These are phyloP conservation scores for Rhodamnia rubescens DNA, from an alignment of 345 rosid species.

Conservation along the genomic window DNA sequence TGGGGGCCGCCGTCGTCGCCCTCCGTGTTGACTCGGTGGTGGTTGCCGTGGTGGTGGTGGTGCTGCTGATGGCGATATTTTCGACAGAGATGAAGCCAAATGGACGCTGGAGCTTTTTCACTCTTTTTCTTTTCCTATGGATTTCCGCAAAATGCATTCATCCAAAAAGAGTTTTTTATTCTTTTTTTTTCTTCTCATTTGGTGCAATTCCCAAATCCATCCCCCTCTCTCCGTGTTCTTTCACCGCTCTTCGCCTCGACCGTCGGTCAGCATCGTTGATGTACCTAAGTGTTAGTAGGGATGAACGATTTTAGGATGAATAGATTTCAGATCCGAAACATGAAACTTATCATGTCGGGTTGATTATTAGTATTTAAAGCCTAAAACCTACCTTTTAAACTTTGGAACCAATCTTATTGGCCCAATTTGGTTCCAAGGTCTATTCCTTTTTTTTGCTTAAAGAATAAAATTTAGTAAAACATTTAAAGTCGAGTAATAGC, in stretches of 20 bases:
- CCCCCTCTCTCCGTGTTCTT: too few relatives aligned
- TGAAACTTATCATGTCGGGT: too few relatives aligned
- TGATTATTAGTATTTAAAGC: too few relatives aligned
- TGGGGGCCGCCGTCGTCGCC: conserved; percentile 16
- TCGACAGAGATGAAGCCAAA: background rate
- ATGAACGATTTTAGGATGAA: accelerated
- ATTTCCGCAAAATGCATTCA: background rate
- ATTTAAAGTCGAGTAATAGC: background rate
- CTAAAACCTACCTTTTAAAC: too few relatives aligned
- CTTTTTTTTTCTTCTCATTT: background rate
- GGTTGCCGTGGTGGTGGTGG: background rate
- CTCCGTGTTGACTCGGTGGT: conserved; percentile 34
- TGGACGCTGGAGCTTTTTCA: background rate
- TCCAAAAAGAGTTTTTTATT: background rate
- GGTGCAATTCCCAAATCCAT: background rate
- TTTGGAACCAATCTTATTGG: too few relatives aligned
- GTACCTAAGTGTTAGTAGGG: background rate
- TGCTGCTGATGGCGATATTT: background rate
- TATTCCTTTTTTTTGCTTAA: background rate
- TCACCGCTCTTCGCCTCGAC: background rate
- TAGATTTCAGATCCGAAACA: too few relatives aligned
- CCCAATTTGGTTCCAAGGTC: too few relatives aligned
- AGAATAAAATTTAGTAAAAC: background rate
- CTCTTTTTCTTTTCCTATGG: background rate
- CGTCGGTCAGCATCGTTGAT: accelerated